These are phyloP conservation scores for Monosporozyma yasuniensis DNA, from an alignment of 805 yeast genomes.

Conservation along the genomic window DNA sequence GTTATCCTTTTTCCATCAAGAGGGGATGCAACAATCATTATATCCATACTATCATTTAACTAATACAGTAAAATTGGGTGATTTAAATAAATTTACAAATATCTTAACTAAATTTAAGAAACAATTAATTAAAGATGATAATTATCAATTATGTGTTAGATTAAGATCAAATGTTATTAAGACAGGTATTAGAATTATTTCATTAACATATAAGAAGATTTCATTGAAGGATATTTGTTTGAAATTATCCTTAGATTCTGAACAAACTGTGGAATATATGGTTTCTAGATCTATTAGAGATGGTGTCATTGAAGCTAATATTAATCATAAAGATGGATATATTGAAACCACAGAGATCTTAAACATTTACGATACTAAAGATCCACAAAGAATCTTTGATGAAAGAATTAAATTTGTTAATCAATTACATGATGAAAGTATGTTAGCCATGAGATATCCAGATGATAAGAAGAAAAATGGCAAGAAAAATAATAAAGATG, in stretches of 20 bases:
- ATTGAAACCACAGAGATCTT: slow-evolving; percentile 83
- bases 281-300: slow-evolving; percentile 95
- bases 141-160: slow-evolving; percentile 75
- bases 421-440: slow-evolving; percentile 81
- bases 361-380: slow-evolving; percentile 78
- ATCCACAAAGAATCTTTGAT: slow-evolving; percentile 82
- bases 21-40: slow-evolving; percentile 48
- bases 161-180: slow-evolving; percentile 94
- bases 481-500: slow-evolving; percentile 10
- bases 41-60: slow-evolving; percentile 81
- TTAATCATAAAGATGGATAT: slow-evolving; percentile 82
- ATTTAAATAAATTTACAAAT: slow-evolving; percentile 68
- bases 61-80: slow-evolving; percentile 88
- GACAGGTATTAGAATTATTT: slow-evolving; percentile 91
- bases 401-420: slow-evolving; percentile 91
- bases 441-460: slow-evolving; percentile 92
- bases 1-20: slow-evolving; percentile 65
- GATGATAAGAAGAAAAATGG: slow-evolving; percentile 23
- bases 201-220: slow-evolving; percentile 82
- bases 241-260: slow-evolving; percentile 84
- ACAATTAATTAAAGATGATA: slow-evolving; percentile 63
- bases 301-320: slow-evolving; percentile 91
- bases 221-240: slow-evolving; percentile 90
- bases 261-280: slow-evolving; percentile 92
- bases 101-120: slow-evolving; percentile 56